Base-by-base conservation (phyloP, 2,329 filamentous ascomycete genomes). In the Trichophyton mentagrophytes region DNA sequence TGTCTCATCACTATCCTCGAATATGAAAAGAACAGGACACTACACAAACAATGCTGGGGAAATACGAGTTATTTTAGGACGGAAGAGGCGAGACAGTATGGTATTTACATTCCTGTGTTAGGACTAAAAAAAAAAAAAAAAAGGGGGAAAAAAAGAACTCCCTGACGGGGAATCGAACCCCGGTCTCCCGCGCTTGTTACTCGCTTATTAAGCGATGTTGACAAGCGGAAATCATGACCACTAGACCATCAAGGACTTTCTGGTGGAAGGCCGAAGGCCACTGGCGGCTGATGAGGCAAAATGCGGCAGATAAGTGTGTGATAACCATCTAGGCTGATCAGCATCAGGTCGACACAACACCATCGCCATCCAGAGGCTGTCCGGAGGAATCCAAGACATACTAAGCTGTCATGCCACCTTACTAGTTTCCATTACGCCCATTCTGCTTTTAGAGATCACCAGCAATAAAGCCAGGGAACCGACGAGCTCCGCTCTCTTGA, bases 161-260 rank as follows among this genome's bases (percentile, higher is more conserved):
- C 62, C 58, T 59, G 62, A 64, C 62, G 57, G 62, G 62, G 62
- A 64, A 56, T 64, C 62, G 62, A 64, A 64, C 62, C 62, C 62
- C 57, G 62, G 62, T 64, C 62, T 64, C 62, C 62, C 62, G 62
- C 62, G 62, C 44, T 61, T 64, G 46, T 36, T 36, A 49, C 2
- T 15, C 47, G 9, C 51, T 55, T n/a, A 36, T 1, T 33, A 15
- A 38, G 46, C 46, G 22, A n/a, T 22, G 25, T 20, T 62, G 61
- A 62, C 61, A 62, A 62, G 61, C 61, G 61, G 61, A 62, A 62
- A 62, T 62, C 61, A 62, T 62, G 38, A 62, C 61, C 61, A 47
- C 44, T 62, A 62, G 61, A 62, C 61, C 61, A 62, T 62, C 61
- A 57, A 60, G 61, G 61, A 62, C 51, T 55, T 27, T 17, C 6